Percentiles rank a stretch among this genome's conserved stretches.
phyloP scores from a whole-genome alignment of 805 yeast species.

The Schwanniomyces sp. region DNA sequence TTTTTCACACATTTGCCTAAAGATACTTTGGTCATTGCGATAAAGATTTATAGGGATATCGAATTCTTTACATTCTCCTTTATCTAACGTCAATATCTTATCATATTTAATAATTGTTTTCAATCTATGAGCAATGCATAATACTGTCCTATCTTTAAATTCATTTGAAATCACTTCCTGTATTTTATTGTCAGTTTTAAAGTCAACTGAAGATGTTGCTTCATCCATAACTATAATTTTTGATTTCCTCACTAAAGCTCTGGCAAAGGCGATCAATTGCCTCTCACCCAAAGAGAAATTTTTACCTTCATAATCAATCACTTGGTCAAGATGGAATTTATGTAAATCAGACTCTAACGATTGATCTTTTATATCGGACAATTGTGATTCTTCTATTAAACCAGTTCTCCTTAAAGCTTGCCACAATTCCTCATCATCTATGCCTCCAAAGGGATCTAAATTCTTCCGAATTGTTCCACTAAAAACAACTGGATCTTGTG shows the following conservation, averaged over 20 bases:
- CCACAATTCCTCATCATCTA: constrained; percentile 52
- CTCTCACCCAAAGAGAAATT: constrained; percentile 41
- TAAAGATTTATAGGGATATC: constrained; percentile 34
- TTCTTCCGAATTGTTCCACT: constrained; percentile 54
- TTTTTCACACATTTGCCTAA: constrained; percentile 37
- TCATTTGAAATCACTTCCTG: constrained; percentile 32
- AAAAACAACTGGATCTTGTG: constrained; percentile 66
- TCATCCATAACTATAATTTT: constrained; percentile 39
- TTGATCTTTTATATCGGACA: constrained; percentile 17
- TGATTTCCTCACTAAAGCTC: constrained; percentile 36
- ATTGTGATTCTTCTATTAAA: constrained; percentile 34
- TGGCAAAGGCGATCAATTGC: constrained; percentile 37
- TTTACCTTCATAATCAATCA: constrained; percentile 35
- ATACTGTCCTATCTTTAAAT: constrained; percentile 32
- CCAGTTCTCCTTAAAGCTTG: constrained; percentile 53
- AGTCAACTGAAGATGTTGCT: constrained; percentile 41
- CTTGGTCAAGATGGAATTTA: constrained; percentile 37
- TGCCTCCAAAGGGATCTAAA: constrained; percentile 56
- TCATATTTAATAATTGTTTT: constrained; percentile 37
- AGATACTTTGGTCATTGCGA: constrained; percentile 23
- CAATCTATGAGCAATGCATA: constrained; percentile 41
- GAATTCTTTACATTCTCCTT: constrained; percentile 31
- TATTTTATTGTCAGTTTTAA: constrained; percentile 37
- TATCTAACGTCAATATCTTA: constrained; percentile 33
- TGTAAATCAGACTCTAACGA: constrained; percentile 17